Evolutionary conservation across 23 red algal species (phyloP).

Genomic region (Gracilaria domingensis): DNA sequence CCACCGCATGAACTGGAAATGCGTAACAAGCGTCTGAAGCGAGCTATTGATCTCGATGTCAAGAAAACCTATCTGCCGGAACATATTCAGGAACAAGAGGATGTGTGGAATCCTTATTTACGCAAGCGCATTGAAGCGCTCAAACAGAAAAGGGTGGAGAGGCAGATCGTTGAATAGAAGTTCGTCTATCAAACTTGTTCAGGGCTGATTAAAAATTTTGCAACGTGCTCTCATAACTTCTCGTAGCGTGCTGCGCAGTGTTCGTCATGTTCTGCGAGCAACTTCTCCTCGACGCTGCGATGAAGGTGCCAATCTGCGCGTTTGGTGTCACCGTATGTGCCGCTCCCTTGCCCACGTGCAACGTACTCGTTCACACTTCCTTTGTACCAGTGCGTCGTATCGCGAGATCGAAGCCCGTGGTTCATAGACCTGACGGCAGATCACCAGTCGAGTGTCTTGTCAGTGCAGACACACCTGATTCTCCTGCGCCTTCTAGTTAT

Average conservation of each 20-base stretch:
- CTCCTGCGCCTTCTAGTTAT: not conserved
- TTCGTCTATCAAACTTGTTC: not conserved
- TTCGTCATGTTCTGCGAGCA: not conserved
- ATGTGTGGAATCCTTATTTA: conserved; percentile 98
- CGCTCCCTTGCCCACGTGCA: not conserved
- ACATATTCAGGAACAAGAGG: conserved; percentile 82
- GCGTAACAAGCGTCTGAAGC: conserved; percentile 94
- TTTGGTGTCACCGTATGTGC: not conserved
- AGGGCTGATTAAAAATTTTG: conserved; percentile 40
- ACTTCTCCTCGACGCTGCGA: not conserved
- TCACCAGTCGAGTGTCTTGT: not conserved
- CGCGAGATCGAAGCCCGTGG: not conserved
- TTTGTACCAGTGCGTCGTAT: not conserved
- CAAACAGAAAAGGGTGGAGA: conserved; percentile 75
- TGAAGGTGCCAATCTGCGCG: not conserved
- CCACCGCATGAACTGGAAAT: conserved; percentile 83
- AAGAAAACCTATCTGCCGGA: conserved; percentile 94
- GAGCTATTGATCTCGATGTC: conserved; percentile 93
- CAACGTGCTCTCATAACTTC: not conserved
- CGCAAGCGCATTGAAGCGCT: conserved; percentile 73
- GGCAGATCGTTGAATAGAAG: conserved; percentile 54
- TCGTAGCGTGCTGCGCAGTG: not conserved
- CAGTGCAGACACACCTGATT: not conserved
- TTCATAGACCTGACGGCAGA: not conserved
- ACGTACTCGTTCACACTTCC: not conserved